Evolutionary conservation across 2,329 filamentous ascomycete genomes (phyloP), one percentile per base, ranked within the genome.

Genomic region (Grosmannia clavigera): DNA sequence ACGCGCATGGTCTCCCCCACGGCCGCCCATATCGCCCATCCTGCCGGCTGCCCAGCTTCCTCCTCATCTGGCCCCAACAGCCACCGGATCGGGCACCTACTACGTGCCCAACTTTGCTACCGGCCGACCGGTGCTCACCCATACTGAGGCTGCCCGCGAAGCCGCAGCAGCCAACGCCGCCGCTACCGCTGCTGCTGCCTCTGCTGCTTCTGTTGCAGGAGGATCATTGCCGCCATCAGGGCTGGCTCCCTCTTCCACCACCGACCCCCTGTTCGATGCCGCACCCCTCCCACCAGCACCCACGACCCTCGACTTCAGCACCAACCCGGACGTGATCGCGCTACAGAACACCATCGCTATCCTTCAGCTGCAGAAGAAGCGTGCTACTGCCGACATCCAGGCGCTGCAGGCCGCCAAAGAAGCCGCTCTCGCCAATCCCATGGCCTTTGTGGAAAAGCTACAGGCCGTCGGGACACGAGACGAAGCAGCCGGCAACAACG

Each of bases 291-390:
- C 79, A 1, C 79, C 80, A 4, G 74, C 75, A 2, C 77, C 78
- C 0, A 72, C 76, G 48, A 76, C 81, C 53, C 76, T 86, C 61
- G 76, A 80, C 66, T 83, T 85, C 62, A 77, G 81, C 64, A 72
- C 74, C 60, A 95, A 95, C 68, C 85, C 90, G 9, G 92, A 97
- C 75, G 90, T 87, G 29, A 86, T 96, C 62, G 92, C 92, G 5
- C 79, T 96, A 62, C 85, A 87, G 65, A 89, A 88, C 31, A 89
- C 92, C 54, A 90, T 96, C 62, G 87, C 89, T 10, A 85, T 96
- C 58, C 78, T 97, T 55, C 90, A 95, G 74, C 79, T 95, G 65
- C 92, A 97, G 75, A 85, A 85, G 64, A 84, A 86, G 68, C 88
- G 87, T 70, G 90, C 90, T 50, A 76, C 84, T 57, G 81, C 82